Evolutionary conservation across 2,329 filamentous ascomycete species (phyloP), one percentile per base, ranked within the genome.

Genomic region (Fusarium pseudograminearum): DNA sequence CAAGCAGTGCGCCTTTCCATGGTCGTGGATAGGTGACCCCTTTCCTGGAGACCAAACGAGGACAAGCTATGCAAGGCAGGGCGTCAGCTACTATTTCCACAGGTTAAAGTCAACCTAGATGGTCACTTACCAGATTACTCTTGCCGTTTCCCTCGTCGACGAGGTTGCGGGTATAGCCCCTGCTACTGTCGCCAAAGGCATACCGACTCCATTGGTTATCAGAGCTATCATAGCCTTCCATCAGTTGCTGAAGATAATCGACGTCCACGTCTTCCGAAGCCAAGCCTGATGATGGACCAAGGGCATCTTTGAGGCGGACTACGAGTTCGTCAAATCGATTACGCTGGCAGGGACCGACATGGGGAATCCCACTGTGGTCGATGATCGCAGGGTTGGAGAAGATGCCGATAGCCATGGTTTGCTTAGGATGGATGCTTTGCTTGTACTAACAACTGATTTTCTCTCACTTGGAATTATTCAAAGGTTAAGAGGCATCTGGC

Each of bases 11-110:
- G 94, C 93, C 66, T 95, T 93, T 76, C 90, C 91, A 79, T 93
- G 91, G 78, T 98, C 94, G 77, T 98, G 94, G 76, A 98, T 93
- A 14, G 92, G 90, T 74, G 91, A 95, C 38, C 88, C 88, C 80
- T 93, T 93, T 53, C 92, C 91, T 1, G 94, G 94, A 18, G 90
- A 91, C 94, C 94, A 98, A 40, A 97, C 94, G 41, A 97, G 87
- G 48, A 97, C 88, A 67, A 97, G 87, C 92, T 95, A 78, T 57
- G 38, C 57, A 57, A 54, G 50, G 38, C 33, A 61, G 53, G 47
- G 42, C 28, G 60, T 76, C 61, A 78, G 70, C 48, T 34, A 44
- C 34, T 22, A 45, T 45, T 20, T 45, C n/a, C 16, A 42, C 14
- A 42, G 47, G 42, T 71, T 57, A 44, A 56, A 55, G 57, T 69